These are phyloP conservation scores for Paxillus rubicundulus DNA, from an alignment of 768 basidiomycete genomes.

Conservation along the genomic window DNA sequence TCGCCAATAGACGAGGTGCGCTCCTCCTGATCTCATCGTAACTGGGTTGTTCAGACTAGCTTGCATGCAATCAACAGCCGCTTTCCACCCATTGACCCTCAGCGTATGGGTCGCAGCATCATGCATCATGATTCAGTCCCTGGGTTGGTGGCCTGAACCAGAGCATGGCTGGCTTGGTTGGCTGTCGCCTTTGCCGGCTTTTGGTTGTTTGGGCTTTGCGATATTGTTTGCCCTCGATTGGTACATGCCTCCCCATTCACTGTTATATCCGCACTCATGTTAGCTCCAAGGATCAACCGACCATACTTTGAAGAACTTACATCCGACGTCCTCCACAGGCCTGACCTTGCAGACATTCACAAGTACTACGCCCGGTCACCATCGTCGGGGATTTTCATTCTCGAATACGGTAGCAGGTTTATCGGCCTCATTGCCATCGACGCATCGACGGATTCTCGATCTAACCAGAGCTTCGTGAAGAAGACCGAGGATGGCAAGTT, in stretches of 20 bases:
- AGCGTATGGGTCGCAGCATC: slow-evolving; percentile 62
- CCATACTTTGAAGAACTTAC: slow-evolving; percentile 59
- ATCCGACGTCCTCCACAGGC: slow-evolving; percentile 48
- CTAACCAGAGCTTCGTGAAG: slow-evolving; percentile 27
- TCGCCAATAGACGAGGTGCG: slow-evolving; percentile 62
- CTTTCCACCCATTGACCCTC: slow-evolving; percentile 60
- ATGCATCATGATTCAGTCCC: slow-evolving; percentile 52
- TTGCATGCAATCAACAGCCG: slow-evolving; percentile 30
- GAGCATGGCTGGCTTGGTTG: slow-evolving; percentile 46
- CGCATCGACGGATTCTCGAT: slow-evolving; percentile 45
- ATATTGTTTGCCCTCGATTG: slow-evolving; percentile 70
- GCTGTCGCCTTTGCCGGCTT: slow-evolving; percentile 60
- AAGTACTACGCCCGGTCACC: slow-evolving; percentile 58
- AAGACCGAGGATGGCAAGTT: slow-evolving; percentile 17
- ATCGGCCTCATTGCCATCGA: slow-evolving; percentile 73
- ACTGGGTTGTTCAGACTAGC: neutral
- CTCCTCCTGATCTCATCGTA: neutral
- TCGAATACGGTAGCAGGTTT: slow-evolving; percentile 56
- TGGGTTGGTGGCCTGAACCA: slow-evolving; percentile 67
- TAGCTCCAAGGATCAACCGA: slow-evolving; percentile 58
- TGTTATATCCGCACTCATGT: neutral
- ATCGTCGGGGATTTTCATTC: slow-evolving; percentile 67
- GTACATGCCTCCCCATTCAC: slow-evolving; percentile 33
- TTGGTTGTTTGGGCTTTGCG: slow-evolving; percentile 61
- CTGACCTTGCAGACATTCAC: slow-evolving; percentile 53